Evolutionary conservation across 1,139 yeast species (phyloP).

Genomic region (Diutina sp.): DNA sequence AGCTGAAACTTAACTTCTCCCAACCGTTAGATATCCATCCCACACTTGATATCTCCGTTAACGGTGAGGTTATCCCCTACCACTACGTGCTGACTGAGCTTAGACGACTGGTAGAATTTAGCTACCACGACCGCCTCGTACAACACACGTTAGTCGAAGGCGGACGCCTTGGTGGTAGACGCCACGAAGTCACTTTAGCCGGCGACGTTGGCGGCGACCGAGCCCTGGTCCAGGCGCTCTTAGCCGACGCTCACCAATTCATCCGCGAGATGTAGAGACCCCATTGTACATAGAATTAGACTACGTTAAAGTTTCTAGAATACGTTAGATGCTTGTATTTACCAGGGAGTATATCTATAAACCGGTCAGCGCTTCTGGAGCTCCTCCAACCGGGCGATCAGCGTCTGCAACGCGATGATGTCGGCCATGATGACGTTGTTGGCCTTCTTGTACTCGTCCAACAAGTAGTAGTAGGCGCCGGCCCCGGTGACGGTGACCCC

Average conservation of each 20-base stretch:
- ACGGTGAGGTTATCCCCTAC: not conserved
- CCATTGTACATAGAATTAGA: not conserved
- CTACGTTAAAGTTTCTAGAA: not conserved
- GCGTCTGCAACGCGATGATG: conserved; percentile 55
- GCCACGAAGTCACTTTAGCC: not conserved
- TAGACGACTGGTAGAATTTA: not conserved
- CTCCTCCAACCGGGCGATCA: conserved; percentile 58
- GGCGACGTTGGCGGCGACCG: not conserved
- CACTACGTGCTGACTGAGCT: not conserved
- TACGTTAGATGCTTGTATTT: not conserved
- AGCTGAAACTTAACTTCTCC: not conserved
- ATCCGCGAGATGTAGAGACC: not conserved
- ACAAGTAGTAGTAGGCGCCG: conserved; percentile 63
- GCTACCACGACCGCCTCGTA: not conserved
- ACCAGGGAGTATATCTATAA: not conserved
- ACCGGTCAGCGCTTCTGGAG: conserved; percentile 15
- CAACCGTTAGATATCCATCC: not conserved
- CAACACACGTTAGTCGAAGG: not conserved
- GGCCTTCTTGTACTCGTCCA: conserved; percentile 67
- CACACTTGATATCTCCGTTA: not conserved
- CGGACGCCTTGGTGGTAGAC: not conserved
- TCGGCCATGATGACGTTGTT: conserved; percentile 66
- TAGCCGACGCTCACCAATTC: not conserved
- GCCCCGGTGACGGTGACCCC: conserved; percentile 69
- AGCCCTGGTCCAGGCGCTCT: not conserved